Conservation (phyloP, 2,329 filamentous ascomycete genomes). For the Xylaria sp. region DNA sequence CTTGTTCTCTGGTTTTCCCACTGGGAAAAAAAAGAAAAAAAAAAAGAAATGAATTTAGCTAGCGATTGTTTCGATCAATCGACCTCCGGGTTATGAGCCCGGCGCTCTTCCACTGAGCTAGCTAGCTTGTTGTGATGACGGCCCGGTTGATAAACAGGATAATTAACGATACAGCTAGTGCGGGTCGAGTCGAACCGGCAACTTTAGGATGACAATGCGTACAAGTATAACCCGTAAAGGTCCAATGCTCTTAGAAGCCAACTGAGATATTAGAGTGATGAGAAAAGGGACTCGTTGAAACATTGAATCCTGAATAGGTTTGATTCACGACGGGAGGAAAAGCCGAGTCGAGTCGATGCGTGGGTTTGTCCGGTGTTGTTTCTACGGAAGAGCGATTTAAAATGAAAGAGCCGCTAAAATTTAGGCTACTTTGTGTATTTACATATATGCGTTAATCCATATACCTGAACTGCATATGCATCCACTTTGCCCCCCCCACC, state of each 20-base stretch:
- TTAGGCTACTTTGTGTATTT: too few species aligned
- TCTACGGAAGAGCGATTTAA: too few species aligned
- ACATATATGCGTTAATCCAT: too few species aligned
- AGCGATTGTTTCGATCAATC: conserved; percentile 34
- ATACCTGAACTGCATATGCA: too few species aligned
- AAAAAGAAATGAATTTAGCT: conserved; percentile 12
- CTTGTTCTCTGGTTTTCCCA: background rate
- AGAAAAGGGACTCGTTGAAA: background rate
- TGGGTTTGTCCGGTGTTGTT: too few species aligned
- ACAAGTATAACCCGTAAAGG: background rate
- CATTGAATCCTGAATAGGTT: background rate
- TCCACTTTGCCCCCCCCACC: too few species aligned
- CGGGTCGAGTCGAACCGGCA: conserved; percentile 32
- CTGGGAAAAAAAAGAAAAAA: background rate
- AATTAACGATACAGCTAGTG: conserved; percentile 13
- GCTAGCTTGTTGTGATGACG: conserved; percentile 12
- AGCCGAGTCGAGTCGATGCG: too few species aligned
- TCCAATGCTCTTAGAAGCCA: conserved; percentile 13
- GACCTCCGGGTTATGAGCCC: conserved; percentile 35
- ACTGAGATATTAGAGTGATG: conserved; percentile 12
- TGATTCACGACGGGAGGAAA: background rate
- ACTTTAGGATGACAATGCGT: conserved; percentile 24
- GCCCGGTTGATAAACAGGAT: background rate
- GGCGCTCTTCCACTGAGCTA: conserved; percentile 32
- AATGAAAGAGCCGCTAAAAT: too few species aligned